Evolutionary conservation across 1,139 yeast genomes (phyloP).

Genomic region (Zygoascus hellenicus): DNA sequence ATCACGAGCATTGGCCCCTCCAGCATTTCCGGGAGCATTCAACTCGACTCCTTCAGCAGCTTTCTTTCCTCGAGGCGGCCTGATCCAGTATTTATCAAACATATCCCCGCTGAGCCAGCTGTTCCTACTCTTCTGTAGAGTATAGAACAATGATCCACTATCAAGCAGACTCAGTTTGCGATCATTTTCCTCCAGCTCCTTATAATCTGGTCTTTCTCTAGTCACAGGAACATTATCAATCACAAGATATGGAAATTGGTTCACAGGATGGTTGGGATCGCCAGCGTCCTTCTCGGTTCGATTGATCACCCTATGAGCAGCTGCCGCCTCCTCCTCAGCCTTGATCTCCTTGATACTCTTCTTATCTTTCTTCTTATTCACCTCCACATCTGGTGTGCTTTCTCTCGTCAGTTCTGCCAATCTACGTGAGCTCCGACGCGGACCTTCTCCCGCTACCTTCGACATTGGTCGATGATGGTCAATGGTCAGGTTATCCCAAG

Average conservation of each 20-base stretch:
- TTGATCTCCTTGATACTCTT: background rate
- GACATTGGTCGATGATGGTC: background rate
- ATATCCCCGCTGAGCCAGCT: constrained; percentile 69
- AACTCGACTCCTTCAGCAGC: constrained; percentile 6
- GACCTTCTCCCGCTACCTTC: background rate
- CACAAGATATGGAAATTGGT: constrained; percentile 56
- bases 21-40: constrained; percentile 26
- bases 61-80: constrained; percentile 52
- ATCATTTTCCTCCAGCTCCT: constrained; percentile 52
- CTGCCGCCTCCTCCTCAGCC: constrained; percentile 2
- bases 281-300: background rate
- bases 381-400: background rate
- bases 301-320: constrained; percentile 1
- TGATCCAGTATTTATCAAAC: constrained; percentile 72
- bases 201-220: constrained; percentile 53
- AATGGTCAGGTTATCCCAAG: background rate
- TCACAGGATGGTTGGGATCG: background rate
- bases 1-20: constrained; percentile 59
- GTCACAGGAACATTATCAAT: constrained; percentile 71
- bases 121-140: constrained; percentile 68
- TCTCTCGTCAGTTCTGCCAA: constrained; percentile 5
- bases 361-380: background rate
- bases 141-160: constrained; percentile 51
- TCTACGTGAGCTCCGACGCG: constrained; percentile 7
- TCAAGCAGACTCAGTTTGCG: constrained; percentile 54